phyloP scores from a whole-genome alignment of 1,284 basidiomycete species.

The Trichosporon coremiiforme region DNA sequence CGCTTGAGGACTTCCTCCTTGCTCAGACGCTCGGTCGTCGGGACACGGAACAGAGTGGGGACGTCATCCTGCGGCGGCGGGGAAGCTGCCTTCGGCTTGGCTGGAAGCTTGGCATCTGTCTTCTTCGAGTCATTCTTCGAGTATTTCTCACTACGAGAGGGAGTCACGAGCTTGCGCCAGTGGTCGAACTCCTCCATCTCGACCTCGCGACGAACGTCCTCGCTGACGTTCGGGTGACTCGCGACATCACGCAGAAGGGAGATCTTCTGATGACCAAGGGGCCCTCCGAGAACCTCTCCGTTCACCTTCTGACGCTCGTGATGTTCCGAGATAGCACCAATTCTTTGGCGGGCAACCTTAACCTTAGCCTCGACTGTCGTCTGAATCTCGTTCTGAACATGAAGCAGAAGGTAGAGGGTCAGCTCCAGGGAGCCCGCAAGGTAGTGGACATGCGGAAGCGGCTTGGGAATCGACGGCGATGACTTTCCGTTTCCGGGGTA shows the following conservation, averaged over 20 bases:
- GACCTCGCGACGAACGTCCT: conserved; percentile 44
- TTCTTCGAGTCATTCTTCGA: conserved; percentile 16
- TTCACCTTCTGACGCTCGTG: conserved; percentile 65
- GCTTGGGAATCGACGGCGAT: conserved; percentile 48
- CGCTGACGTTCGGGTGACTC: conserved; percentile 44
- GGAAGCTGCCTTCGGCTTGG: conserved; percentile 16
- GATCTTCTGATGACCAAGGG: conserved; percentile 47
- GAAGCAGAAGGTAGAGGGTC: conserved; percentile 55
- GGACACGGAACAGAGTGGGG: conserved; percentile 35
- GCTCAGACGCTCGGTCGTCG: conserved; percentile 58
- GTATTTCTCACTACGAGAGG: conserved; percentile 25
- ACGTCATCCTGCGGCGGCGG: conserved; percentile 16
- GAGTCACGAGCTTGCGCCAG: conserved; percentile 46
- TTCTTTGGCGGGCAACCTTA: conserved; percentile 70
- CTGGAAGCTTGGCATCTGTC: conserved; percentile 9
- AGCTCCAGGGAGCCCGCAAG: conserved; percentile 58
- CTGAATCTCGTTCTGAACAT: conserved; percentile 67
- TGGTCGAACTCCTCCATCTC: conserved; percentile 51
- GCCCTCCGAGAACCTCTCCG: conserved; percentile 51
- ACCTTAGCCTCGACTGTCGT: conserved; percentile 65
- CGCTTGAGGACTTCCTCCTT: conserved; percentile 53
- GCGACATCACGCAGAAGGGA: conserved; percentile 45
- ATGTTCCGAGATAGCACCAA: conserved; percentile 69
- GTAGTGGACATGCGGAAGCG: conserved; percentile 56
- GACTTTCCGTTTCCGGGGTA: conserved; percentile 36